Conservation (phyloP, 2,329 filamentous ascomycete genomes). For the Mycosphaerella arachidis region DNA sequence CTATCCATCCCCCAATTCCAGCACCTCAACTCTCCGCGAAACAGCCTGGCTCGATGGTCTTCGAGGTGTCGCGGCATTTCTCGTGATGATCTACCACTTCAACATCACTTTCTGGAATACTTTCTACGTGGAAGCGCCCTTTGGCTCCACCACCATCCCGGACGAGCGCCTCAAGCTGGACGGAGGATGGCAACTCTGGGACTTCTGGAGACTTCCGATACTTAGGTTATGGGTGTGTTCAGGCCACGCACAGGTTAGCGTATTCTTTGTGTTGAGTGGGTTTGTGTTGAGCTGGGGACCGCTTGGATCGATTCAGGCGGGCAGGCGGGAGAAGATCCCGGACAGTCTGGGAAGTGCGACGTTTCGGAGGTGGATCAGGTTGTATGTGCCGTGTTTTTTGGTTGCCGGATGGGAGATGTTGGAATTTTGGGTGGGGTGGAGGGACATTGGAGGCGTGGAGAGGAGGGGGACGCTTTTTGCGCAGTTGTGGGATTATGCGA, state of each 20-base stretch:
- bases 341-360: slow-evolving; percentile 6
- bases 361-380: slow-evolving; percentile 12
- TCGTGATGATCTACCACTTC: slow-evolving; percentile 19
- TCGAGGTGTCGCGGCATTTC: slow-evolving; percentile 18
- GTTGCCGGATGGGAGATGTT: slow-evolving; percentile 12
- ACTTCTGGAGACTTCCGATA: slow-evolving; percentile 19
- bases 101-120: slow-evolving; percentile 9
- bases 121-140: slow-evolving; percentile 9
- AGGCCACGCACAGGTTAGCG: slow-evolving; percentile 14
- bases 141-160: slow-evolving; percentile 4
- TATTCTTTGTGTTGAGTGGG: slow-evolving; percentile 18
- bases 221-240: slow-evolving; percentile 12
- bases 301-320: slow-evolving; percentile 1
- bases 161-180: slow-evolving; percentile 1
- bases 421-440: slow-evolving; percentile 9
- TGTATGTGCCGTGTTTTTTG: slow-evolving; percentile 12
- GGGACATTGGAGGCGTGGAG: background rate
- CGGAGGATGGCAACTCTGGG: slow-evolving; percentile 1
- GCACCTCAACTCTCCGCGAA: background rate
- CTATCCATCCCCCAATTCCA: background rate
- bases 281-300: slow-evolving; percentile 16
- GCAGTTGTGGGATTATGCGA: slow-evolving; percentile 14
- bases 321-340: background rate
- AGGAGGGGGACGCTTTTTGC: slow-evolving; percentile 6
- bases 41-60: slow-evolving; percentile 20